Base-by-base conservation (phyloP, 208 protist species). In the Angomonas ambiguus region DNA sequence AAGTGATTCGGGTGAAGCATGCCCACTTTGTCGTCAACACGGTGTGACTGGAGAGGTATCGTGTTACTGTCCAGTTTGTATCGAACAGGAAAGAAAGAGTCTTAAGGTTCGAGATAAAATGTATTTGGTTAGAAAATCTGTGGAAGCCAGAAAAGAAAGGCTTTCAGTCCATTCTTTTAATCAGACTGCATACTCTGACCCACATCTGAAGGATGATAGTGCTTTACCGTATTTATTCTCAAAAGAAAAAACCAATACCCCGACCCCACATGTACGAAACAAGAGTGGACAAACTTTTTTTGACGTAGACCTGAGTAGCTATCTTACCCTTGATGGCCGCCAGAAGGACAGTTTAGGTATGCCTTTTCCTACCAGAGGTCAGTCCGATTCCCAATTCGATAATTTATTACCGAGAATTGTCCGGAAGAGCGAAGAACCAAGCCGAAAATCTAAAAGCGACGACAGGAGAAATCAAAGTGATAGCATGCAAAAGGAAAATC, bases 51-150 rank as follows among this genome's bases (percentile, higher is more conserved):
- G 16, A n/a, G 38, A 45, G 11, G 38, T 8, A 45, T 41, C 64
- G 69, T 49, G 63, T 41, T 30, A 61, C 13, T 67, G 55, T 33
- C 38, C 69, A 25, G 67, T 71, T 70, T 67, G 42, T 65, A 67
- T 70, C 28, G 35, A 55, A 22, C 73, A 79, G 8, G 65, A 63
- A 70, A 70, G 55, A 20, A 24, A 25, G 3, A 51, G 32, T 16
- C 48, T 63, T 2, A 41, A 25, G 16, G 11, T 49, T n/a, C 28
- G 28, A 11, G 51, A 73, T 42, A 45, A 58, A 31, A 38, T 20
- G 16, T 73, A 65, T 62, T 62, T 55, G 55, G 11, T 2, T 11
- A 31, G 5, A 61, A 69, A 56, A 51, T 55, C 11, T 18, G 32
- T 30, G 16, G 33, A 56, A 34, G 30, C 22, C 11, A 56, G 11